A percentile compares a stretch with the other conserved stretches of the same genome.
Evolutionary conservation across 345 rosid genomes (phyloP).

Genomic region (Eucalyptus rudis): DNA sequence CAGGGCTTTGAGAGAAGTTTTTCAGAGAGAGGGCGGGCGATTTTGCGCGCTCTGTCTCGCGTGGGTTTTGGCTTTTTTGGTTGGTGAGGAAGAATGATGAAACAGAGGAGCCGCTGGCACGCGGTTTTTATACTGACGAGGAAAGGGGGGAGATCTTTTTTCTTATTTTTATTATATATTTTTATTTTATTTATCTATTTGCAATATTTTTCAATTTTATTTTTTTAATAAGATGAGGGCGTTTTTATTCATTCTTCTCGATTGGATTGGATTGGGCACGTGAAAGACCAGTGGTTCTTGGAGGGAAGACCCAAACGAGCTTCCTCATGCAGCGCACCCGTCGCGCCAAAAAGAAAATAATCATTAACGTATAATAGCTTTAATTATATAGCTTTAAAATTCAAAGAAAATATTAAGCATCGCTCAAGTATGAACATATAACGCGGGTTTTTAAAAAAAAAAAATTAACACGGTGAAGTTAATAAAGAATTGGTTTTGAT

Average conservation of each 20-base stretch:
- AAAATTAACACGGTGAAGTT: neutral
- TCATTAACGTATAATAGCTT: neutral
- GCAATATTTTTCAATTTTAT: neutral
- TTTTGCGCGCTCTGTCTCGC: neutral
- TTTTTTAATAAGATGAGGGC: neutral
- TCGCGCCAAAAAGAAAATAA: neutral
- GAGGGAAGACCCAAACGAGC: neutral
- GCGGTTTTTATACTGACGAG: neutral
- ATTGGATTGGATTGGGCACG: neutral
- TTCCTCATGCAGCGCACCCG: neutral
- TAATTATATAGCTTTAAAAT: neutral
- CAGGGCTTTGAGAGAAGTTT: neutral
- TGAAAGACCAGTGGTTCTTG: neutral
- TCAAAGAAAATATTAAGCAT: neutral
- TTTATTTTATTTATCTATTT: neutral
- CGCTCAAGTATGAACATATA: neutral
- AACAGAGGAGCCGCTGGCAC: neutral
- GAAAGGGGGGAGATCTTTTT: neutral
- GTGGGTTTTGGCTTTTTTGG: neutral
- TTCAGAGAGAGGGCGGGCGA: neutral
- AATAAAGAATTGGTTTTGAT: neutral
- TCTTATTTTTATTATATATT: neutral
- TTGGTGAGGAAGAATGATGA: neutral
- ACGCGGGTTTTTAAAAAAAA: neutral
- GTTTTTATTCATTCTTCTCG: neutral